Evolutionary conservation across 2,329 filamentous ascomycete genomes (phyloP).

Genomic region (Venturia asperata): DNA sequence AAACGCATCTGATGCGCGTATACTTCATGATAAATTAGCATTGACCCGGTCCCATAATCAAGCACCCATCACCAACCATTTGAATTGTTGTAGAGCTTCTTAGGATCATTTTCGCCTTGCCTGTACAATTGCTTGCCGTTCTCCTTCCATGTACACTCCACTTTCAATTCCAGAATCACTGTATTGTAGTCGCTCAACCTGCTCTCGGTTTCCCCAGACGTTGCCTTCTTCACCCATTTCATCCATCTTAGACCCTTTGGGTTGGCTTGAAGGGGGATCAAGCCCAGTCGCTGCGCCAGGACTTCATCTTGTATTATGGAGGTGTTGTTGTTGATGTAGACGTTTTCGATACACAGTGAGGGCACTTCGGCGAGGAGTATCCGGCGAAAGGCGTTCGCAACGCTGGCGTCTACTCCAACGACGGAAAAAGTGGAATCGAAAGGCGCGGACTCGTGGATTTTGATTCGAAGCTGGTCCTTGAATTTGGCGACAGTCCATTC

Average conservation of each 20-base stretch:
- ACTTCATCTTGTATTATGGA: slow-evolving; percentile 98
- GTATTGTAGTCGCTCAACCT: slow-evolving; percentile 74
- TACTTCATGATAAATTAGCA: slow-evolving; percentile 10
- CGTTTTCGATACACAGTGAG: slow-evolving; percentile 86
- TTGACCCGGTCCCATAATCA: background rate
- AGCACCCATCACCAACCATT: slow-evolving; percentile 37
- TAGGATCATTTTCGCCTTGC: slow-evolving; percentile 68
- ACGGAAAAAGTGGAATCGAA: slow-evolving; percentile 83
- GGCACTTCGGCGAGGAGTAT: slow-evolving; percentile 93
- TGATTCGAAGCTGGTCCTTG: slow-evolving; percentile 58
- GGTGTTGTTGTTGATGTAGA: slow-evolving; percentile 93
- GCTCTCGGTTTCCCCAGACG: slow-evolving; percentile 38
- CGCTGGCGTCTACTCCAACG: slow-evolving; percentile 80
- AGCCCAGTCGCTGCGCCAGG: slow-evolving; percentile 77
- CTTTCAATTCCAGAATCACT: slow-evolving; percentile 66
- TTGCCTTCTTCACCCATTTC: slow-evolving; percentile 71
- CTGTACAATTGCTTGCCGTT: slow-evolving; percentile 51
- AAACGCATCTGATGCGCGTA: slow-evolving; percentile 42
- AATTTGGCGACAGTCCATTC: slow-evolving; percentile 69
- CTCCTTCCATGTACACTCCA: slow-evolving; percentile 73
- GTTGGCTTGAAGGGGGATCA: slow-evolving; percentile 80
- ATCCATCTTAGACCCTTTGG: slow-evolving; percentile 73
- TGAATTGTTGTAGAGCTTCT: slow-evolving; percentile 77
- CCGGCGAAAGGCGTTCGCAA: slow-evolving; percentile 95
- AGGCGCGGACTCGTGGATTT: slow-evolving; percentile 76